Evolutionary conservation across 352 stramenopile genomes (phyloP).

Genomic region (Phytopythium ostracodes): DNA sequence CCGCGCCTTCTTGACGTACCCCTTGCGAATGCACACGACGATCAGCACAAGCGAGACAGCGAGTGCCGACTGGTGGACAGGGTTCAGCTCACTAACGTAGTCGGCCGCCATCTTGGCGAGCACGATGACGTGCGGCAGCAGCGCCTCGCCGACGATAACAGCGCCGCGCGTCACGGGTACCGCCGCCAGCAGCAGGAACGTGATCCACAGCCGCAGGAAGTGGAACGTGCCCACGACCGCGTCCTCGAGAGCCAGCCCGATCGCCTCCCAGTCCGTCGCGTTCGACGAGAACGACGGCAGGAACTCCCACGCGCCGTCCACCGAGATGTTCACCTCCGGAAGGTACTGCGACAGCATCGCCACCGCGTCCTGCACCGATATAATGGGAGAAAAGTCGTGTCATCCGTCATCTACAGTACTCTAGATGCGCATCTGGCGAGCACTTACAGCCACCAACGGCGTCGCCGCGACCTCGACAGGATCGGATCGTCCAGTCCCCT

Average conservation of each 20-base stretch:
- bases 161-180: constrained; percentile 46
- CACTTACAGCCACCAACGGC: not conserved
- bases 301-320: constrained; percentile 26
- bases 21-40: constrained; percentile 50
- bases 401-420: too few species aligned
- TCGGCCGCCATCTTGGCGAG: constrained; percentile 29
- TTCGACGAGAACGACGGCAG: constrained; percentile 34
- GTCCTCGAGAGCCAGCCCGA: constrained; percentile 50
- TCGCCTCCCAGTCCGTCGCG: constrained; percentile 58
- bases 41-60: constrained; percentile 24
- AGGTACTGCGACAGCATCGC: constrained; percentile 15
- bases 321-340: constrained; percentile 10
- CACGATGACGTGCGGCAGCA: constrained; percentile 64
- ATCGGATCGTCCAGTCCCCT: not conserved
- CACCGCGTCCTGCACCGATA: not conserved
- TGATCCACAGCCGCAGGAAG: constrained; percentile 51
- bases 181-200: constrained; percentile 42
- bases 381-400: too few species aligned
- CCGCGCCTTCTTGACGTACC: constrained; percentile 58
- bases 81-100: constrained; percentile 54
- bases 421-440: not conserved
- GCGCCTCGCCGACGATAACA: constrained; percentile 36
- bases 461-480: not conserved
- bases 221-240: constrained; percentile 54
- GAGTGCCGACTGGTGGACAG: constrained; percentile 45